phyloP scores from a whole-genome alignment of 2,329 filamentous ascomycete species.

The Aspergillus phoenicis region DNA sequence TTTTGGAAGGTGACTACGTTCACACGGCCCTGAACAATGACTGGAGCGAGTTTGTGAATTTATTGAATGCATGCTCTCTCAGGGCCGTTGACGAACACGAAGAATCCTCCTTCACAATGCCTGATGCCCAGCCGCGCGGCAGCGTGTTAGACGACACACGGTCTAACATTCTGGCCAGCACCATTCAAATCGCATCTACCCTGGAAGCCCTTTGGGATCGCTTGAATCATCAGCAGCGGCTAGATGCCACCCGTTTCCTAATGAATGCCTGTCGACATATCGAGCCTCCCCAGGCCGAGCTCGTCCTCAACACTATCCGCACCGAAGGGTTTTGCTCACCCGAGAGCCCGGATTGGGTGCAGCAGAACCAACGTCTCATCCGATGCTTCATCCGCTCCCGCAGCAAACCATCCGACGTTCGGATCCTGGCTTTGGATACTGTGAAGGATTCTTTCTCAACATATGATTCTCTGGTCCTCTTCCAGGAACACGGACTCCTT shows the following conservation, averaged over 20 bases:
- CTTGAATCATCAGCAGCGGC: constrained; percentile 38
- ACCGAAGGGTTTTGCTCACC: constrained; percentile 39
- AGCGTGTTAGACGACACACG: constrained; percentile 37
- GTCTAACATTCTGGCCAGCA: constrained; percentile 42
- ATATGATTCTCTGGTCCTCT: constrained; percentile 33
- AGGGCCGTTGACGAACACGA: constrained; percentile 35
- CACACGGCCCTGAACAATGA: constrained; percentile 33
- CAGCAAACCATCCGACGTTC: constrained; percentile 43
- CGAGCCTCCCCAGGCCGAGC: constrained; percentile 42
- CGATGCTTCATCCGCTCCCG: constrained; percentile 41
- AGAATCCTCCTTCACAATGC: constrained; percentile 21
- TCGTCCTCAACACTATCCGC: constrained; percentile 40
- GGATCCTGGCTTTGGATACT: constrained; percentile 42
- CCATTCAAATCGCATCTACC: constrained; percentile 40
- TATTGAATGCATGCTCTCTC: constrained; percentile 40
- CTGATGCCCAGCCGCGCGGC: constrained; percentile 28
- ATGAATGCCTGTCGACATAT: constrained; percentile 40
- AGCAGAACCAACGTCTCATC: constrained; percentile 38
- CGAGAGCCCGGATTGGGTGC: constrained; percentile 37
- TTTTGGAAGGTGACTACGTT: constrained; percentile 42
- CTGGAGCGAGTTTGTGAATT: constrained; percentile 38
- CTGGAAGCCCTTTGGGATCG: constrained; percentile 43
- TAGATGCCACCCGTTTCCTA: constrained; percentile 40
- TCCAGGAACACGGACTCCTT: constrained; percentile 38
- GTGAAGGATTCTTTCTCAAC: constrained; percentile 43